Base-by-base conservation (phyloP, 192 early-diverging fungal species). In the Linnemannia elongata region DNA sequence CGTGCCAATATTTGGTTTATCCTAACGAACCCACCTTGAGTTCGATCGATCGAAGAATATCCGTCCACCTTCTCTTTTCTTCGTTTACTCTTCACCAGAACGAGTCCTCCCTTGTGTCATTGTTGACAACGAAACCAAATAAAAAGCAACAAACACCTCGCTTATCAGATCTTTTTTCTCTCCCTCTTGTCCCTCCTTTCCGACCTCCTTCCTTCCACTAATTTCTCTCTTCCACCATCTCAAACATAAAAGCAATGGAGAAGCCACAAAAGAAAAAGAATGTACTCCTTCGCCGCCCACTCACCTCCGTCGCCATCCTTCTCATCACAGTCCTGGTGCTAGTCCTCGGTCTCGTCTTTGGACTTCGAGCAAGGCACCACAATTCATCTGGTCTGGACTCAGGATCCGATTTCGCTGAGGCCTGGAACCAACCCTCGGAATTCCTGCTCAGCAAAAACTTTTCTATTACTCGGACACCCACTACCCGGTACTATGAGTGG, bases 381-480 rank as follows among this genome's bases (percentile, higher is more conserved):
- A 47, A 24, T 13, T 33, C 30, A 6, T 27, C n/a, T 33, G 30
- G 60, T 6, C 33, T 30, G 24, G 60, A 66, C 27, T 66, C 30
- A 13, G 39, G 42, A 13, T 44, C 36, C 30, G 30, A 27, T 4
- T 76, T 85, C 18, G 27, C 54, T 8, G 74, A 85, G 42, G 15
- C 52, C 0, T 85, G 83, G 83, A 85, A 85, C 78, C 44, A 72
- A 8, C 74, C 83, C 20, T 80, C 83, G 13, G 52, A 85, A 44
- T 85, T 85, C 42, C 27, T 85, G 1, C 77, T 75, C 27, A 72
- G 77, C 57, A 84, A 84, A 30, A 84, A 79, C 66, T 84, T 84
- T 49, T 49, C 72, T 49, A 84, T 84, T 49, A 84, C 63, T 24
- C 74, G 35, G 6, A 44, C 72, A 1, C 72, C 77, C 13, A 84